A percentile compares a stretch with the other conserved stretches of the same genome.
These are phyloP conservation scores for Solanum appendiculatum DNA, from an alignment of 257 asterid species.

Conservation along the genomic window DNA sequence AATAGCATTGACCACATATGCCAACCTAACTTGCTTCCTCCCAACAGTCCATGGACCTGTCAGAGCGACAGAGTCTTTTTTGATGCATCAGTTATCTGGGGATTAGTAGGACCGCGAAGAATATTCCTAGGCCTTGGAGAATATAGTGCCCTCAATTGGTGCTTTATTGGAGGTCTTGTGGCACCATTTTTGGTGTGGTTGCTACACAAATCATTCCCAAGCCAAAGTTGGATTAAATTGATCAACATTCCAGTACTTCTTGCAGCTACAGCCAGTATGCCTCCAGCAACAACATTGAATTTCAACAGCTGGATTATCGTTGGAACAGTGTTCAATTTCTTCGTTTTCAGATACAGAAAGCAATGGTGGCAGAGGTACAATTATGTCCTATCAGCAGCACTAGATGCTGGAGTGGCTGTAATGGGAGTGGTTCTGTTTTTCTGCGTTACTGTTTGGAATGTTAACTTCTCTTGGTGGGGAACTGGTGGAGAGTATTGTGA, in stretches of 20 bases:
- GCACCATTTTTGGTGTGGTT: constrained; percentile 43
- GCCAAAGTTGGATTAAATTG: constrained; percentile 40
- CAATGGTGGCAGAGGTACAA: constrained; percentile 76
- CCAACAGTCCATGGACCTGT: constrained; percentile 68
- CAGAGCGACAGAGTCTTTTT: constrained; percentile 44
- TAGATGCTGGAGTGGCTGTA: constrained; percentile 78
- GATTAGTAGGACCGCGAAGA: constrained; percentile 54
- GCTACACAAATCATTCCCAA: constrained; percentile 36
- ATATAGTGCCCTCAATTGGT: constrained; percentile 58
- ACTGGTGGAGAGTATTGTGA: constrained; percentile 37
- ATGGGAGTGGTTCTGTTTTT: constrained; percentile 55
- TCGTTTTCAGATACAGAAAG: constrained; percentile 43
- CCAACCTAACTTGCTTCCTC: constrained; percentile 36
- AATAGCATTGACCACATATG: constrained; percentile 43
- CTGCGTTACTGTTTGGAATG: constrained; percentile 7
- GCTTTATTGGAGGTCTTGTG: constrained; percentile 43
- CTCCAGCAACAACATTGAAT: constrained; percentile 59
- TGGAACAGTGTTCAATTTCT: constrained; percentile 42
- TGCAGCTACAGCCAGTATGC: constrained; percentile 46
- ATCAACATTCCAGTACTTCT: constrained; percentile 59
- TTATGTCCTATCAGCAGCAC: constrained; percentile 56
- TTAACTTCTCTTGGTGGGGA: constrained; percentile 52
- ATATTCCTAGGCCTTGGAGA: constrained; percentile 47
- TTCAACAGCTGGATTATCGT: constrained; percentile 55
- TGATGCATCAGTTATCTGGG: constrained; percentile 83